A percentile compares a stretch with the other conserved stretches of the same genome.
These are phyloP conservation scores for Petrea volubilis DNA, from an alignment of 257 asterid species.

Conservation along the genomic window DNA sequence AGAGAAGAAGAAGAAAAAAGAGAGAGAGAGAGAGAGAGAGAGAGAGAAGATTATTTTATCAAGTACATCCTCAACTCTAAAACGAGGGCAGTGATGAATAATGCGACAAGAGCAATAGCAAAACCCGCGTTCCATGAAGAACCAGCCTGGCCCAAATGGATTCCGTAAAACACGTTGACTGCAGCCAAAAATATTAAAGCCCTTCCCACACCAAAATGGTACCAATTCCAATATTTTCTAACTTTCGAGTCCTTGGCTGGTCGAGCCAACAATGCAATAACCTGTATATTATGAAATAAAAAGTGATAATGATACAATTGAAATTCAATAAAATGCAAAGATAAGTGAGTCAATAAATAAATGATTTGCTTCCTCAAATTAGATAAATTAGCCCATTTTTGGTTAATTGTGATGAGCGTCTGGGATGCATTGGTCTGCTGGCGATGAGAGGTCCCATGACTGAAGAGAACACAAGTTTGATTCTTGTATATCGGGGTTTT, in stretches of 20 bases:
- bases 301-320: neutral
- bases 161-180: constrained; percentile 76
- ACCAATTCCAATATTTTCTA: constrained; percentile 92
- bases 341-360: too few relatives aligned
- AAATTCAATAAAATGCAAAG: neutral
- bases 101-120: constrained; percentile 49
- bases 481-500: too few relatives aligned
- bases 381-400: too few relatives aligned
- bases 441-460: too few relatives aligned
- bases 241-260: constrained; percentile 69
- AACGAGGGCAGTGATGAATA: constrained; percentile 43
- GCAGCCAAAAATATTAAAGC: constrained; percentile 58
- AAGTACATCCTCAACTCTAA: constrained; percentile 60
- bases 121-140: constrained; percentile 73
- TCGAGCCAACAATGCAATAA: constrained; percentile 66
- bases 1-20: too few relatives aligned
- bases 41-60: neutral
- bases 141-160: constrained; percentile 64
- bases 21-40: too few relatives aligned
- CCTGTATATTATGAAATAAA: constrained; percentile 31
- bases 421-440: too few relatives aligned
- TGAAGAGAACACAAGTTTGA: too few relatives aligned
- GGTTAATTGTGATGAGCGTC: too few relatives aligned
- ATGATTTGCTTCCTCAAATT: too few relatives aligned
- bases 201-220: constrained; percentile 68